A percentile compares a stretch with the other conserved stretches of the same genome.
phyloP scores from a whole-genome alignment of 164 flowering plant genomes.

The Hamamelis virginiana region DNA sequence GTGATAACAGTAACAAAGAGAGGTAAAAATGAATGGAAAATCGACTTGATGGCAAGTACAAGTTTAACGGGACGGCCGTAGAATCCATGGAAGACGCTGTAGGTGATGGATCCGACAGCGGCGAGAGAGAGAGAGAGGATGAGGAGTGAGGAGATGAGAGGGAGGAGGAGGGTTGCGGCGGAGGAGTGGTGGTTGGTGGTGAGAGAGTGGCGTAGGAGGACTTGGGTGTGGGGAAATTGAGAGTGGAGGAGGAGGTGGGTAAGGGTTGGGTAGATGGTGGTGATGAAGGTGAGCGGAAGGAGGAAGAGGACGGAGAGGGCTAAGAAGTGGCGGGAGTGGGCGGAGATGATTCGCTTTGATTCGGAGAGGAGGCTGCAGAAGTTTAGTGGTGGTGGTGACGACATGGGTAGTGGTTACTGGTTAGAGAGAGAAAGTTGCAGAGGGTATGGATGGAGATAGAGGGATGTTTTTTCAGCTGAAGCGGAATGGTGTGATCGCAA shows the following conservation, averaged over 20 bases:
- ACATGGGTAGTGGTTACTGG: too few species aligned
- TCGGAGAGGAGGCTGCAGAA: slow-evolving; percentile 37
- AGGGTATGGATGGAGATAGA: too few species aligned
- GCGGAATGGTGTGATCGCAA: too few species aligned
- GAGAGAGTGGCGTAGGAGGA: slow-evolving; percentile 6
- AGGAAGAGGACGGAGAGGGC: slow-evolving; percentile 69
- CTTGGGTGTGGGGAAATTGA: slow-evolving; percentile 13
- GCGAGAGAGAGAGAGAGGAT: slow-evolving; percentile 29
- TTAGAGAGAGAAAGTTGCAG: too few species aligned
- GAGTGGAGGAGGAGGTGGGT: slow-evolving; percentile 17
- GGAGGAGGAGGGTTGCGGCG: slow-evolving; percentile 11
- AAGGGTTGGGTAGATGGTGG: slow-evolving; percentile 34
- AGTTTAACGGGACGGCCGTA: slow-evolving; percentile 68
- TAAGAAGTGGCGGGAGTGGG: slow-evolving; percentile 76
- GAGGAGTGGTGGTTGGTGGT: slow-evolving; percentile 3
- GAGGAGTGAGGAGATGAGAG: slow-evolving; percentile 23
- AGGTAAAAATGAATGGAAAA: slow-evolving; percentile 32
- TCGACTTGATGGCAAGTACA: slow-evolving; percentile 38
- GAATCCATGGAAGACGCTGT: slow-evolving; percentile 59
- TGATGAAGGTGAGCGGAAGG: slow-evolving; percentile 55
- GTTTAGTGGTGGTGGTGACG: slow-evolving; percentile 5
- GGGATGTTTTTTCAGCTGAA: too few species aligned
- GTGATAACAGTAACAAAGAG: slow-evolving; percentile 30
- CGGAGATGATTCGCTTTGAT: slow-evolving; percentile 50
- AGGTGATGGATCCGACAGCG: slow-evolving; percentile 50